A percentile compares a stretch with the other conserved stretches of the same genome.
These are phyloP conservation scores for Groenewaldozyma auringiensis DNA, from an alignment of 1,139 yeast species.

Conservation along the genomic window DNA sequence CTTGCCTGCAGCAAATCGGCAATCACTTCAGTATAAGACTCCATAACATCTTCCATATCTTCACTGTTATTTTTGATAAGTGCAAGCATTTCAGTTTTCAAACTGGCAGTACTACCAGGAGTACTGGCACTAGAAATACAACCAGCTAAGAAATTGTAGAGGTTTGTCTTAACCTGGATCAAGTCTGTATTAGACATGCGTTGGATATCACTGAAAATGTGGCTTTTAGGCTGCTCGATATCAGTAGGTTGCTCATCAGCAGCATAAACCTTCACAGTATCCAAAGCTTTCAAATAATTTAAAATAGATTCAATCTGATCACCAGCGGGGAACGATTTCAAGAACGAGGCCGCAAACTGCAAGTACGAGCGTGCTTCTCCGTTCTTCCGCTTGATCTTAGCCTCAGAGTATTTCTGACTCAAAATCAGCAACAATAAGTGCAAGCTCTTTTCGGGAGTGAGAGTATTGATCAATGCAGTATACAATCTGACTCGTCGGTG, in stretches of 20 bases:
- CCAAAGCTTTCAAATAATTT: slow-evolving; percentile 42
- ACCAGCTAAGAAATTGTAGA: not conserved
- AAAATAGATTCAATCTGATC: slow-evolving; percentile 61
- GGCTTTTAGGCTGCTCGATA: slow-evolving; percentile 34
- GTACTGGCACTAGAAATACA: not conserved
- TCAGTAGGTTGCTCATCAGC: not conserved
- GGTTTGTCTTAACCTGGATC: slow-evolving; percentile 6
- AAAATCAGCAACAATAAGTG: slow-evolving; percentile 69
- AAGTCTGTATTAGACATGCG: slow-evolving; percentile 3
- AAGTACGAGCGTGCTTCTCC: slow-evolving; percentile 59
- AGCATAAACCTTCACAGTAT: slow-evolving; percentile 25
- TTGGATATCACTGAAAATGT: slow-evolving; percentile 49
- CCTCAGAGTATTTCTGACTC: slow-evolving; percentile 65
- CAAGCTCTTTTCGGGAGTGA: slow-evolving; percentile 61
- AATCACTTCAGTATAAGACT: slow-evolving; percentile 17
- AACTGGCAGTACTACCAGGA: no score
- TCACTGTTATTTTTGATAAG: slow-evolving; percentile 11
- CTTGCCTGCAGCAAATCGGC: slow-evolving; percentile 13
- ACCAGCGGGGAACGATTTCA: slow-evolving; percentile 55
- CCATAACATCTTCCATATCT: slow-evolving; percentile 9
- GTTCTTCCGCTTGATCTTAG: slow-evolving; percentile 46
- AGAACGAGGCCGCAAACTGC: slow-evolving; percentile 64
- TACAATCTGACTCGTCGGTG: slow-evolving; percentile 88
- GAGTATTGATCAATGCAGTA: slow-evolving; percentile 65
- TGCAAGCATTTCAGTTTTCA: slow-evolving; percentile 22